Evolutionary conservation across 495 filamentous ascomycete species (phyloP).

Genomic region (Chaetomidium leptoderma): DNA sequence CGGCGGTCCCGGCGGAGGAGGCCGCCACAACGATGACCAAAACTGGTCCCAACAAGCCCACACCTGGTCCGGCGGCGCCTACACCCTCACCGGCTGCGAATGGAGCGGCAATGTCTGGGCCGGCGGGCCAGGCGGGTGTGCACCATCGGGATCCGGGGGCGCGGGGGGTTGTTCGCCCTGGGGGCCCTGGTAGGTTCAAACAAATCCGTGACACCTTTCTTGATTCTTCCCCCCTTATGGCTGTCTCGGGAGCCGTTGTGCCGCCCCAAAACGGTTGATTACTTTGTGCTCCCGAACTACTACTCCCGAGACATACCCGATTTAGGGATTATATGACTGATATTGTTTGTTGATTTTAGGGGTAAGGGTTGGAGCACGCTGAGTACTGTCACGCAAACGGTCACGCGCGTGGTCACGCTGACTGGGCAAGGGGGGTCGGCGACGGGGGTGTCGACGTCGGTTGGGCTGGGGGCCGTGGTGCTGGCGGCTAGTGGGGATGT

Average conservation of each 20-base stretch:
- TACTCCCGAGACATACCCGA: too few species aligned
- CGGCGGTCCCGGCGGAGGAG: constrained; percentile 1
- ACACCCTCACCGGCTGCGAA: constrained; percentile 46
- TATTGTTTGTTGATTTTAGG: too few species aligned
- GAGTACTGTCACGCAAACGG: constrained; percentile 28
- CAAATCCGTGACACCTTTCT: too few species aligned
- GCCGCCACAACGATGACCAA: constrained; percentile 9
- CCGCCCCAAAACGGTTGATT: too few species aligned
- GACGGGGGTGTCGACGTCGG: constrained; percentile 34
- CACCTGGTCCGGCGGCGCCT: constrained; percentile 44
- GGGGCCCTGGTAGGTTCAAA: too few species aligned
- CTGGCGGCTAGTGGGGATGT: constrained; percentile 38
- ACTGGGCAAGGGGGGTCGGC: constrained; percentile 36
- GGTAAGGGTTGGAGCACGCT: constrained; percentile 42
- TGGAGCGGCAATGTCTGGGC: constrained; percentile 46
- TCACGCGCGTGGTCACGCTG: constrained; percentile 37
- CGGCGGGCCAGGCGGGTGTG: constrained; percentile 43
- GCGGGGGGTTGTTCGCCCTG: constrained; percentile 39
- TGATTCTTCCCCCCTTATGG: too few species aligned
- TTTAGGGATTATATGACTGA: too few species aligned
- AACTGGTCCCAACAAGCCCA: constrained; percentile 21
- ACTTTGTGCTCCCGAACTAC: too few species aligned
- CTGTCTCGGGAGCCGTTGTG: too few species aligned
- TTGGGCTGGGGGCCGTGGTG: constrained; percentile 38
- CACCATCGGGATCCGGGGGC: constrained; percentile 34